phyloP scores from a whole-genome alignment of 495 filamentous ascomycete genomes.

The Copromyces sp. region DNA sequence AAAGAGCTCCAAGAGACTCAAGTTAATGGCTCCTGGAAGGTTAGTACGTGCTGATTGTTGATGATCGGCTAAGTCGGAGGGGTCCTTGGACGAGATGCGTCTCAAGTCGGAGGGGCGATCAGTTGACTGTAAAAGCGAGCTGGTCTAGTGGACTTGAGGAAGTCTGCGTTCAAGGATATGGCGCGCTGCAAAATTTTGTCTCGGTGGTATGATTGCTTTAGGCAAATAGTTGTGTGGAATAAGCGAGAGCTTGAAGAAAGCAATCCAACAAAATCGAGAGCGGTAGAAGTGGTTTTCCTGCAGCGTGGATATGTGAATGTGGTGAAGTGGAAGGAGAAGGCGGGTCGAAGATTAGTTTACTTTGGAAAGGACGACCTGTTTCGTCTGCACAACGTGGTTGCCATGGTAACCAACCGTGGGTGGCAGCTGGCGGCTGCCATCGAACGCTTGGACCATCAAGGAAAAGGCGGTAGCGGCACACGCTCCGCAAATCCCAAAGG shows the following conservation, averaged over 20 bases:
- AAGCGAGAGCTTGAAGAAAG: conserved; percentile 23
- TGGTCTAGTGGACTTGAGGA: conserved; percentile 33
- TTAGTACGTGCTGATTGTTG: conserved; percentile 41
- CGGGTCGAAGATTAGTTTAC: not conserved
- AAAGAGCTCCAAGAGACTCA: conserved; percentile 54
- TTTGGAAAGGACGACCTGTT: not conserved
- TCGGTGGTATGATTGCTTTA: conserved; percentile 10
- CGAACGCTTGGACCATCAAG: not conserved
- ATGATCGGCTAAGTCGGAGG: conserved; percentile 40
- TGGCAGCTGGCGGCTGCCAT: not conserved
- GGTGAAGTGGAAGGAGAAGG: conserved; percentile 7
- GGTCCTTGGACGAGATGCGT: conserved; percentile 26
- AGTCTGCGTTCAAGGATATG: conserved; percentile 19
- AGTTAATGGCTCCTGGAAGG: conserved; percentile 54
- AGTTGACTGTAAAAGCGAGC: conserved; percentile 30
- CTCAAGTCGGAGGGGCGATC: conserved; percentile 38
- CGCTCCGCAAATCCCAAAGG: not conserved
- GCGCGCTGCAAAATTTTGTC: not conserved
- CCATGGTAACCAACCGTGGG: not conserved
- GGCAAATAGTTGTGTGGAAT: conserved; percentile 10
- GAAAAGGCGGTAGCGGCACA: not conserved
- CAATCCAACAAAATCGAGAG: conserved; percentile 10
- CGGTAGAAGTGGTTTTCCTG: not conserved
- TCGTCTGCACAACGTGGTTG: not conserved
- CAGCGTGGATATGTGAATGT: not conserved